Evolutionary conservation across 2,329 filamentous ascomycete species (phyloP).

Genomic region (Beauveria sp.): DNA sequence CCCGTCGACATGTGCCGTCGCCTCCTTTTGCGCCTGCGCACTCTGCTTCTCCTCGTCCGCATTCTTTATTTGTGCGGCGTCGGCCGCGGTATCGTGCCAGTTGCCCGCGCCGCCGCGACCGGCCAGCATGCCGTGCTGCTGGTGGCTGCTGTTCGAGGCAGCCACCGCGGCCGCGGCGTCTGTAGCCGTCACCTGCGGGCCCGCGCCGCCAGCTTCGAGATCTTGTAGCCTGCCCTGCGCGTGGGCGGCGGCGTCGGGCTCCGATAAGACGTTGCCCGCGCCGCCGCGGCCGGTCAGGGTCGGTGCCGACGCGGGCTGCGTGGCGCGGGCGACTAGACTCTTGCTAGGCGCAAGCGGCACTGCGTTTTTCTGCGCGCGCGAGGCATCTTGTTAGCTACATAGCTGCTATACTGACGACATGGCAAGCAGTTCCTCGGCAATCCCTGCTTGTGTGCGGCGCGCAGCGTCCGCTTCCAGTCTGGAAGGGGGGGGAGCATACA

Average conservation of each 20-base stretch:
- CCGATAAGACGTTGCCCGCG: conserved; percentile 42
- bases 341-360: background rate
- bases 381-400: background rate
- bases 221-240: conserved; percentile 13
- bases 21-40: conserved; percentile 21
- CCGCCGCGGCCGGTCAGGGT: conserved; percentile 43
- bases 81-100: conserved; percentile 24
- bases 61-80: background rate
- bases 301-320: background rate
- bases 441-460: background rate
- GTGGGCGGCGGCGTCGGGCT: conserved; percentile 19
- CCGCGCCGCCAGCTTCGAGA: conserved; percentile 14
- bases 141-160: conserved; percentile 12
- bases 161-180: conserved; percentile 17
- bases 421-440: background rate
- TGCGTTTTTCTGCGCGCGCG: background rate
- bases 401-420: background rate
- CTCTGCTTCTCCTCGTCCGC: conserved; percentile 7
- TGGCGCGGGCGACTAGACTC: background rate
- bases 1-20: conserved; percentile 27
- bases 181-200: conserved; percentile 19
- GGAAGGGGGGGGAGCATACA: background rate
- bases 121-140: conserved; percentile 17
- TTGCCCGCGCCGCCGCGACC: conserved; percentile 50
- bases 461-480: background rate